Evolutionary conservation across 1,139 yeast genomes (phyloP).

Genomic region (Candida buenavistaensis): DNA sequence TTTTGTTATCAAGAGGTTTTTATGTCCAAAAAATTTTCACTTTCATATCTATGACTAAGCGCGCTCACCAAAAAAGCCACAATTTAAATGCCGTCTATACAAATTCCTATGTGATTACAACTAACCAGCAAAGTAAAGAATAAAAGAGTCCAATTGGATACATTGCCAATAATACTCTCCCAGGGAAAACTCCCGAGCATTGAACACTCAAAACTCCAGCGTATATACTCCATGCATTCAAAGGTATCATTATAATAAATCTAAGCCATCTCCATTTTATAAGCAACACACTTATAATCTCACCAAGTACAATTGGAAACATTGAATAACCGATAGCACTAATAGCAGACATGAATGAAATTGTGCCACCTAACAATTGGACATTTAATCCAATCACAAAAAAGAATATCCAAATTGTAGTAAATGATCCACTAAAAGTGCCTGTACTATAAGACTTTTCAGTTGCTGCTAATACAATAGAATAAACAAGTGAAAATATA

Average conservation of each 20-base stretch:
- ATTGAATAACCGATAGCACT: constrained; percentile 81
- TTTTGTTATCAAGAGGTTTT: neutral
- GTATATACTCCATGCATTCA: constrained; percentile 73
- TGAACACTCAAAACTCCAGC: constrained; percentile 66
- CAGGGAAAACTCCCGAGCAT: constrained; percentile 68
- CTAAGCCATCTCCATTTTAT: constrained; percentile 54
- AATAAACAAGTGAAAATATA: constrained; percentile 63
- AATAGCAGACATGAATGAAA: constrained; percentile 72
- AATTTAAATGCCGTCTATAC: too few species aligned
- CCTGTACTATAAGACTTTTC: too few species aligned
- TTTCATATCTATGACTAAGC: too few species aligned
- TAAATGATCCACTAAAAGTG: constrained; percentile 54
- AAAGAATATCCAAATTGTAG: constrained; percentile 58
- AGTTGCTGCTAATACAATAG: constrained; percentile 54
- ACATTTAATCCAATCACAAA: constrained; percentile 63
- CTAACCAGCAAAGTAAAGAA: constrained; percentile 74
- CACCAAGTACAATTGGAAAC: constrained; percentile 74
- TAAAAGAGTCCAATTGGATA: constrained; percentile 81
- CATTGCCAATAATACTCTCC: constrained; percentile 69
- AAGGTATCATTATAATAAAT: constrained; percentile 49
- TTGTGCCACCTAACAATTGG: constrained; percentile 72
- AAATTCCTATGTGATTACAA: constrained; percentile 63
- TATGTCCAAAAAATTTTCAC: too few species aligned
- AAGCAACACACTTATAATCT: constrained; percentile 57
- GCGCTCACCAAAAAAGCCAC: too few species aligned